Conservation (phyloP, 352 stramenopile species). For the Globisporangium megalacanthum region DNA sequence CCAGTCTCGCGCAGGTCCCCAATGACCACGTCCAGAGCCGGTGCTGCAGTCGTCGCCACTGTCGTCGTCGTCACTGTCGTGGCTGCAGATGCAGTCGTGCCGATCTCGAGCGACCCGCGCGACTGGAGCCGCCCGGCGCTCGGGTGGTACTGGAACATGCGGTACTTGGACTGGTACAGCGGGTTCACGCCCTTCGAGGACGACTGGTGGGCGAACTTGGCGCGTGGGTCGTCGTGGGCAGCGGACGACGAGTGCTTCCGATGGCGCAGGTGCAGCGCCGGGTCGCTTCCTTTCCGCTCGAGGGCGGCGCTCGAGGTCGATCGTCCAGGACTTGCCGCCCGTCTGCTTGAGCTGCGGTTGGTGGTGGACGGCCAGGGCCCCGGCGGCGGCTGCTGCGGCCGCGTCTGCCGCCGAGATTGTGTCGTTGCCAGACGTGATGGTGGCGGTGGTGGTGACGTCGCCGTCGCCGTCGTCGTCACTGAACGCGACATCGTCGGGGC, state of each 20-base stretch:
- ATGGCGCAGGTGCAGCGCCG: slow-evolving; percentile 11
- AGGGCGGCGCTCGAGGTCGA: slow-evolving; percentile 23
- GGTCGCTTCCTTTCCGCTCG: slow-evolving; percentile 14
- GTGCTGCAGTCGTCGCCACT: background rate
- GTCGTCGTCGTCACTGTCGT: too few species aligned
- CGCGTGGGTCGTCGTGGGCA: slow-evolving; percentile 6
- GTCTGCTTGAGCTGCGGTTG: background rate
- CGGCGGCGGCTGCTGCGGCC: background rate
- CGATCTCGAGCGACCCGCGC: slow-evolving; percentile 6
- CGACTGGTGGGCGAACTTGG: slow-evolving; percentile 30
- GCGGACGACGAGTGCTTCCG: background rate
- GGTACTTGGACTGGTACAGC: slow-evolving; percentile 62
- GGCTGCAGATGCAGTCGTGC: background rate
- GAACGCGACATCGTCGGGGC: slow-evolving; percentile 19
- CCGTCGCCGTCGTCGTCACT: slow-evolving; percentile 9
- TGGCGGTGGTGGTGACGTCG: background rate
- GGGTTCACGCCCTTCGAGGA: slow-evolving; percentile 31
- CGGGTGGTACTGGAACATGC: slow-evolving; percentile 60
- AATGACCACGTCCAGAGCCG: background rate
- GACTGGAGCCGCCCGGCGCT: slow-evolving; percentile 17
- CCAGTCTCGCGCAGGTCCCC: background rate
- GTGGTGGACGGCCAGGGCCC: background rate
- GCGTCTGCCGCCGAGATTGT: slow-evolving; percentile 14
- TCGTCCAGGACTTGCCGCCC: slow-evolving; percentile 20
- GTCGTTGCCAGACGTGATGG: background rate